Percentiles rank a stretch among this genome's conserved stretches.
Evolutionary conservation across 495 filamentous ascomycete genomes (phyloP).

Genomic region (Penicillium mononematosum): DNA sequence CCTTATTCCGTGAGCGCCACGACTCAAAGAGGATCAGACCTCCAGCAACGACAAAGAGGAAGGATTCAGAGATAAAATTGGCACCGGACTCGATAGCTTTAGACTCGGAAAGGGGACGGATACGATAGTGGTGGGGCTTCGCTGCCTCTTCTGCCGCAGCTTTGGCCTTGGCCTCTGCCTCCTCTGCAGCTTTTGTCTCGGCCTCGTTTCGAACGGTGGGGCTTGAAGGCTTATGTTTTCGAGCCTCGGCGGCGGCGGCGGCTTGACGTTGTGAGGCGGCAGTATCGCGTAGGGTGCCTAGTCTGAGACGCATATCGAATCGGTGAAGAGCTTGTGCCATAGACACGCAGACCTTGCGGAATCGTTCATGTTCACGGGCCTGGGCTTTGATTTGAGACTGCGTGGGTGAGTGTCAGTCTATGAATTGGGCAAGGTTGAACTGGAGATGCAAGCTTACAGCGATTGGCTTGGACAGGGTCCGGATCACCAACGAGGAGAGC

Average conservation of each 20-base stretch:
- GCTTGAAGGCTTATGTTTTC: slow-evolving; percentile 62
- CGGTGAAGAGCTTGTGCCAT: slow-evolving; percentile 88
- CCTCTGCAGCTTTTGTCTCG: slow-evolving; percentile 62
- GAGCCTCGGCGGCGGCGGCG: slow-evolving; percentile 47
- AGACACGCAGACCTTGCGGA: slow-evolving; percentile 67
- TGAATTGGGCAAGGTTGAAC: slow-evolving; percentile 38
- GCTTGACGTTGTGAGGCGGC: slow-evolving; percentile 57
- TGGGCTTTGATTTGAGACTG: slow-evolving; percentile 93
- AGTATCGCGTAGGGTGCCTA: slow-evolving; percentile 79
- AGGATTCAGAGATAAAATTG: slow-evolving; percentile 88
- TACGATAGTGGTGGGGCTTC: slow-evolving; percentile 50
- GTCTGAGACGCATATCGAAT: slow-evolving; percentile 87
- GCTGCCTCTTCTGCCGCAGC: slow-evolving; percentile 50
- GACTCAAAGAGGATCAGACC: slow-evolving; percentile 81
- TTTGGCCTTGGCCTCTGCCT: slow-evolving; percentile 48
- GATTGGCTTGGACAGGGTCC: slow-evolving; percentile 71
- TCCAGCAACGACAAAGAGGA: slow-evolving; percentile 80
- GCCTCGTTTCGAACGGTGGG: slow-evolving; percentile 81
- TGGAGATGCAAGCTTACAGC: slow-evolving; percentile 50
- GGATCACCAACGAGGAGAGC: slow-evolving; percentile 63
- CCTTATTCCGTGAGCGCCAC: slow-evolving; percentile 71
- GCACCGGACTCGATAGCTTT: slow-evolving; percentile 97
- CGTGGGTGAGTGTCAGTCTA: slow-evolving; percentile 42
- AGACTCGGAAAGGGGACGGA: slow-evolving; percentile 78
- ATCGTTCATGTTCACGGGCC: slow-evolving; percentile 90